A percentile compares a stretch with the other conserved stretches of the same genome.
phyloP scores from a whole-genome alignment of 192 early-diverging fungal genomes.

The Thamnidium elegans region DNA sequence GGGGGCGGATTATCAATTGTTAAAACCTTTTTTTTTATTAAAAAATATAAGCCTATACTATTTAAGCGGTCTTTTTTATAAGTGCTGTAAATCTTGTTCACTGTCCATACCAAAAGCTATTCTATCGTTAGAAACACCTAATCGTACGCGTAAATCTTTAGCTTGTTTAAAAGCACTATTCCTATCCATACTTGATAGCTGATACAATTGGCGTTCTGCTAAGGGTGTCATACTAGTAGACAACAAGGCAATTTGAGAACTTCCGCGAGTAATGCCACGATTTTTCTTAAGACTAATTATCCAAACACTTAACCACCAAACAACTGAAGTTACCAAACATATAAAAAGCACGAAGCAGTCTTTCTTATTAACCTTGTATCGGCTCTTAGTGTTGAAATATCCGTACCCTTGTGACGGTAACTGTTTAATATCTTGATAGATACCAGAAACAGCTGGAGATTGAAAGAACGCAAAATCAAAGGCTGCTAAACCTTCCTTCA shows the following conservation, averaged over 20 bases:
- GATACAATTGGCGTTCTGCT: not conserved
- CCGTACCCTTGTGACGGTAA: not conserved
- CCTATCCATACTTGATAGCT: conserved; percentile 4
- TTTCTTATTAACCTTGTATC: not conserved
- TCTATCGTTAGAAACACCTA: too few relatives aligned
- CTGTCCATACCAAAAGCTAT: too few relatives aligned
- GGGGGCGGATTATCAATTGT: too few relatives aligned
- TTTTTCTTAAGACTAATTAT: not conserved
- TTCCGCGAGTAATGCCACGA: not conserved
- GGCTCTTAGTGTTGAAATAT: not conserved
- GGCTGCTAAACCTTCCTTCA: not conserved
- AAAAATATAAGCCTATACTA: too few relatives aligned
- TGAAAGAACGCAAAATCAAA: not conserved
- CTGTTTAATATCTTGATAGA: not conserved
- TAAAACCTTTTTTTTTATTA: too few relatives aligned
- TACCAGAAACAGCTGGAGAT: not conserved
- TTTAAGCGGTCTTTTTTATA: too few relatives aligned
- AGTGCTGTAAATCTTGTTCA: too few relatives aligned
- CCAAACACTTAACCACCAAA: conserved; percentile 7
- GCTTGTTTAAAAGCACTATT: not conserved
- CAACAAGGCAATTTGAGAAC: not conserved
- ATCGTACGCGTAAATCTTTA: not conserved
- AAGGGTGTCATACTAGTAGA: not conserved
- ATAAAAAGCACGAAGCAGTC: not conserved
- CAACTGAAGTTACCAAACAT: not conserved